Evolutionary conservation across 305 asterid genomes (phyloP).

Genomic region (Salvia sclarea): DNA sequence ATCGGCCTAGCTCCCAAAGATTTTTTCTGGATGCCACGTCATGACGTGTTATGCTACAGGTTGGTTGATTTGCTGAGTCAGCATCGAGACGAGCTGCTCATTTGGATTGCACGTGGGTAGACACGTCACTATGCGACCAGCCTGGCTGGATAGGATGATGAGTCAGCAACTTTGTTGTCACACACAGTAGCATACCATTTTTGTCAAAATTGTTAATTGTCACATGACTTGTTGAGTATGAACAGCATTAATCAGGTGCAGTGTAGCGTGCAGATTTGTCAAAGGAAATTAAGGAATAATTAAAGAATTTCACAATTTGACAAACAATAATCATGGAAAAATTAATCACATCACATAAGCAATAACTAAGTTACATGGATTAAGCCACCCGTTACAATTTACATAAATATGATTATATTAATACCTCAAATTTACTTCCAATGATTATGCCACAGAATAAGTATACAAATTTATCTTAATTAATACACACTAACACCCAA

Average conservation of each 20-base stretch:
- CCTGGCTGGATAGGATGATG: background rate
- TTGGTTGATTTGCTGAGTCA: background rate
- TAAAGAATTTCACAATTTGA: no score
- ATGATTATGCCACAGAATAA: no score
- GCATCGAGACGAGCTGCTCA: background rate
- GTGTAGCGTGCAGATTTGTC: no score
- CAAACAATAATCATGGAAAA: no score
- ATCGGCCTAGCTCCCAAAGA: background rate
- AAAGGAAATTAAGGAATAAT: no score
- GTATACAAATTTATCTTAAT: no score
- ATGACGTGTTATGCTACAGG: background rate
- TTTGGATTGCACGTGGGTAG: background rate
- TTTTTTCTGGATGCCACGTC: background rate
- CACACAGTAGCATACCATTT: background rate
- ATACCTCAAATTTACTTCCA: no score
- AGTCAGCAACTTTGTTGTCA: background rate
- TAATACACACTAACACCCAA: no score
- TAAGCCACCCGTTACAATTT: no score
- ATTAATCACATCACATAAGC: no score
- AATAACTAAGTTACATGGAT: no score
- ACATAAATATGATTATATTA: no score
- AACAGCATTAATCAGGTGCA: background rate
- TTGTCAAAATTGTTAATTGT: background rate
- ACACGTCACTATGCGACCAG: background rate
- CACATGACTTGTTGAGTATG: background rate